Conservation (phyloP, 495 filamentous ascomycete species). For the Hypoxylon fragiforme region DNA sequence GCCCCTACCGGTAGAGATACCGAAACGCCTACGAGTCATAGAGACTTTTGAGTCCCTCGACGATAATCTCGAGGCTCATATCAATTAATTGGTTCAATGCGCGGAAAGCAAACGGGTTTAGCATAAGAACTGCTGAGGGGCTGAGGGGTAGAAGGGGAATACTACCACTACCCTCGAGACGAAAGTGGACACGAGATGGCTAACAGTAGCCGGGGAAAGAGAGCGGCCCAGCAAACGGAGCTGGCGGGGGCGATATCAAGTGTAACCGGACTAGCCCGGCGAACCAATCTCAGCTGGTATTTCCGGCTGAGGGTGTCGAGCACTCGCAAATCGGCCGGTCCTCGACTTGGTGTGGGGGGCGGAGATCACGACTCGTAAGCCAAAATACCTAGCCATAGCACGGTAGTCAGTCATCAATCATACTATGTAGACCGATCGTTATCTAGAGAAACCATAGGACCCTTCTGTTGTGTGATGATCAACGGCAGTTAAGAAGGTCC, state of each 20-base stretch:
- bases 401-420: conserved; percentile 1
- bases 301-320: conserved; percentile 20
- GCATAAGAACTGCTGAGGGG: background rate
- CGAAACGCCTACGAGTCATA: conserved; percentile 46
- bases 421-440: conserved; percentile 12
- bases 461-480: background rate
- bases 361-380: conserved; percentile 16
- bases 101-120: background rate
- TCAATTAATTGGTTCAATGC: conserved; percentile 9
- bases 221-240: conserved; percentile 8
- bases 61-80: conserved; percentile 12
- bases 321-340: conserved; percentile 17
- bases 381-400: background rate
- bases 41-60: conserved; percentile 49
- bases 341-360: conserved; percentile 15
- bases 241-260: conserved; percentile 2
- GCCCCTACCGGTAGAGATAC: conserved; percentile 51
- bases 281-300: conserved; percentile 19
- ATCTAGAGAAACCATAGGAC: conserved; percentile 10
- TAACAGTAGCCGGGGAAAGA: conserved; percentile 14
- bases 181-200: conserved; percentile 4
- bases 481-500: background rate
- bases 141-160: too few relatives aligned
- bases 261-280: conserved; percentile 19
- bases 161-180: conserved; percentile 4